Conservation (phyloP, 495 filamentous ascomycete genomes). For the Talaromyces proteolyticus region DNA sequence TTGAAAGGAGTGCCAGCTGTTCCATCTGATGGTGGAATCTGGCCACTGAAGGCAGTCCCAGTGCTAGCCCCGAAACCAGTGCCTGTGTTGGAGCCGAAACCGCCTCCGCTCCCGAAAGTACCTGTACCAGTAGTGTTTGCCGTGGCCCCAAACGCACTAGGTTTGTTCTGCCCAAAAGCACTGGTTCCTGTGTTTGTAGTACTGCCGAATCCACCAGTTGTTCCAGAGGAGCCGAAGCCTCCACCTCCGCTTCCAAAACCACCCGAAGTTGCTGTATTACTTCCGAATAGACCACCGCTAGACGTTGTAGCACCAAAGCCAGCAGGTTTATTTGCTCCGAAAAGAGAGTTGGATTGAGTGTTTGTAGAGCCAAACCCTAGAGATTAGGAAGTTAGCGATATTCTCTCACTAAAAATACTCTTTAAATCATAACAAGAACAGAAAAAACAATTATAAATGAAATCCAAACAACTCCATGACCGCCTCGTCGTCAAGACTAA, state of each 20-base stretch:
- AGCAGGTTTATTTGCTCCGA: constrained; percentile 25
- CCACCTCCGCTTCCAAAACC: constrained; percentile 32
- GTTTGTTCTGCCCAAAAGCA: constrained; percentile 35
- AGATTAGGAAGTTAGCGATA: constrained; percentile 12
- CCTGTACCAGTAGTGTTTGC: constrained; percentile 17
- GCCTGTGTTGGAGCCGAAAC: constrained; percentile 24
- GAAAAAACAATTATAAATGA: not conserved
- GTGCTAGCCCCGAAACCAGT: constrained; percentile 36
- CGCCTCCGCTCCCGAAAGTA: constrained; percentile 20
- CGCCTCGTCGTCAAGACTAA: not conserved
- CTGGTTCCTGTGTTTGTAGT: constrained; percentile 41
- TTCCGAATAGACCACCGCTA: constrained; percentile 44
- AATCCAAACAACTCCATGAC: not conserved
- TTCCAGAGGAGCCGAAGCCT: constrained; percentile 16
- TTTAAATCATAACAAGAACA: constrained; percentile 3
- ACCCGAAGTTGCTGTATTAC: constrained; percentile 28
- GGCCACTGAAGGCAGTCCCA: constrained; percentile 41
- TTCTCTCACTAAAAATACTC: not conserved
- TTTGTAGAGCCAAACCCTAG: constrained; percentile 31
- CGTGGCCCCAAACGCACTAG: constrained; percentile 32
- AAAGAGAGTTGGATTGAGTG: constrained; percentile 29
- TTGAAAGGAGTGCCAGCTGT: constrained; percentile 73
- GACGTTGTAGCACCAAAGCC: constrained; percentile 45
- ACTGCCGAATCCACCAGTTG: constrained; percentile 47
- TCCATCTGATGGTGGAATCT: constrained; percentile 46